Base-by-base conservation (phyloP, 306 rosid species). In the Elaeagnus macrophylla region DNA sequence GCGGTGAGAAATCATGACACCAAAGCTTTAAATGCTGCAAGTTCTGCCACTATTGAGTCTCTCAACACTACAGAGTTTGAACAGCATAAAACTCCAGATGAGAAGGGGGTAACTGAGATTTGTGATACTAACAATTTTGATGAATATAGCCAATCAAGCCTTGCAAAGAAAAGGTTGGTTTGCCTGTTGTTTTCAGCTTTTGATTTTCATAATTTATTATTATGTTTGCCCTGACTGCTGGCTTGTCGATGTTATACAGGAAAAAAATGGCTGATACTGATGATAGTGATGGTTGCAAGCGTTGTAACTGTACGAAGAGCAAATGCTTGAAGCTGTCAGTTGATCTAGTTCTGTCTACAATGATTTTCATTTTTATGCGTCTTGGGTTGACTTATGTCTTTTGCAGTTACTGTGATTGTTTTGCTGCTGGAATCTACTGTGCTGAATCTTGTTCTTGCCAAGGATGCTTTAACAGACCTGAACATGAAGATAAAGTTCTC, bases 301-400 rank as follows among this genome's bases (percentile, higher is more conserved):
- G 65, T 43, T 87, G 96, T 83, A 77, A 77, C 64, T 87, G 96
- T 63, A 79, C 46, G 73, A 87, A 73, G 75, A 72, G 70, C 60
- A 73, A 73, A 69, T 87, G 96, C 74, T 56, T 87, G 77, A 83
- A 87, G 73, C 87, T 87, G 96, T 87, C 65, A 73, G 95, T 51
- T 53, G 37, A 35, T 72, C 59, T 59, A 41, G 39, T 42, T 60
- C 35, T 63, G 36, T 43, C 13, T 67, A n/a, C 53, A 5, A 53
- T 8, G 9, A 40, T 63, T 41, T 9, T 37, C 50, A 45, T 15
- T 16, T 17, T 11, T 66, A 9, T 14, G 11, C 16, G 10, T 44
- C 64, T 59, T 14, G 25, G 51, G 49, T 62, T 54, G 42, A 58
- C 53, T 54, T 45, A 60, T 53, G 45, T 19, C 11, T 62, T 57